Conservation (phyloP, 2,329 filamentous ascomycete species). For the Exophiala xenobiotica region DNA sequence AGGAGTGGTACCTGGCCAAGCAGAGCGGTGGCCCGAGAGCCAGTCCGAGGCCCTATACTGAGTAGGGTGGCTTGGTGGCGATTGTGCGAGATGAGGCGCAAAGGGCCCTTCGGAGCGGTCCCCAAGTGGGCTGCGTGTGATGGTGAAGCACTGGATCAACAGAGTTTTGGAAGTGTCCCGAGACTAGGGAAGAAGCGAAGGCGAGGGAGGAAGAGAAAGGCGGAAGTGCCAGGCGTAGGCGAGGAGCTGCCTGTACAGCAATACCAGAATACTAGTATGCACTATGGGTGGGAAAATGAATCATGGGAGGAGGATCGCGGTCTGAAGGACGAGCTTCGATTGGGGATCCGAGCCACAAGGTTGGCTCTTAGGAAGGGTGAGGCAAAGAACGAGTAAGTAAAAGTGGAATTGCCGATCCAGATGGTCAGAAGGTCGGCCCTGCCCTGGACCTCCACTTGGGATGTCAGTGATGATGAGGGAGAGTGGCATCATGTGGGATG, state of each 20-base stretch:
- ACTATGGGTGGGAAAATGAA: no score
- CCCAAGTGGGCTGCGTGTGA: neutral
- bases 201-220: neutral
- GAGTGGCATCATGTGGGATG: no score
- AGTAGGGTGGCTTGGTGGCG: neutral
- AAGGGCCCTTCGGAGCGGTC: neutral
- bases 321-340: neutral
- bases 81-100: neutral
- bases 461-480: no score
- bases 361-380: neutral
- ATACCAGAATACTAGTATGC: no score
- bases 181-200: neutral
- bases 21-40: neutral
- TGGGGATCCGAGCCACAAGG: neutral
- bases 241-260: neutral
- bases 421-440: neutral
- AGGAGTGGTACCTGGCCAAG: neutral
- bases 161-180: neutral
- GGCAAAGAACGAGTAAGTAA: neutral
- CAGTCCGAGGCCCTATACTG: neutral
- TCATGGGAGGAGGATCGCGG: no score
- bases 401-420: neutral
- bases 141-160: conserved; percentile 6
- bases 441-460: no score
- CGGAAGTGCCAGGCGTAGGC: neutral